Evolutionary conservation across 495 filamentous ascomycete genomes (phyloP), one percentile per base, ranked within the genome.

Genomic region (Neurospora cerealis): DNA sequence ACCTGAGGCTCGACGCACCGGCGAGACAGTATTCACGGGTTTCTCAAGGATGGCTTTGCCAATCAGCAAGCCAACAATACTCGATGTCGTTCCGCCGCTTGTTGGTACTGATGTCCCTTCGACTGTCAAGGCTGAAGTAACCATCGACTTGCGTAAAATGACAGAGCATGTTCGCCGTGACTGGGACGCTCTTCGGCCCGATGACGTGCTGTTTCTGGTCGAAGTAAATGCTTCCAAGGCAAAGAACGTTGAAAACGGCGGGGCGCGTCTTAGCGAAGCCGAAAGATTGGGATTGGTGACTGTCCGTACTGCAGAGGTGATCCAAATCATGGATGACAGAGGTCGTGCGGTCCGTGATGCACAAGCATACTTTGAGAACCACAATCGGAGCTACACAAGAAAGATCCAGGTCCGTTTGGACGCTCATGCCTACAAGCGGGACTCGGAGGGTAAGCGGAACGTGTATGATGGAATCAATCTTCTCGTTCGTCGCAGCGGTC

Each of bases 21-120:
- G 89, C 39, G 87, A 88, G 71, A 88, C 93, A 4, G 86, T 81
- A 3, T 98, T 97, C 76, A 86, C 91, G 15, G 96, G 96, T 2
- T 96, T 93, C 77, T 97, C 95, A 2, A 93, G 88, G 75, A 97
- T 98, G 93, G 93, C 94, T 3, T 86, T 98, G 41, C 90, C 93
- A 1, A 96, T 98, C 73, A 85, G 88, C 5, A 95, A 92, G 75
- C 93, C 94, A 75, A 92, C 93, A 34, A 93, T 99, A 60, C 85
- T 98, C 66, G 94, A 98, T 76, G 91, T 94, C 21, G 89, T 91
- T 6, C 94, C 93, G 2, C 87, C 96, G 19, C 89, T 89, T 48
- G 96, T 99, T 69, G 96, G 96, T 19, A 91, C 93, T 60, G 87
- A 91, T 41, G 90, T 91, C 39, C 96, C 96, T n/a, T 91, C 94